Conservation (phyloP, 2,329 filamentous ascomycete genomes). For the Cladosporium sp. region DNA sequence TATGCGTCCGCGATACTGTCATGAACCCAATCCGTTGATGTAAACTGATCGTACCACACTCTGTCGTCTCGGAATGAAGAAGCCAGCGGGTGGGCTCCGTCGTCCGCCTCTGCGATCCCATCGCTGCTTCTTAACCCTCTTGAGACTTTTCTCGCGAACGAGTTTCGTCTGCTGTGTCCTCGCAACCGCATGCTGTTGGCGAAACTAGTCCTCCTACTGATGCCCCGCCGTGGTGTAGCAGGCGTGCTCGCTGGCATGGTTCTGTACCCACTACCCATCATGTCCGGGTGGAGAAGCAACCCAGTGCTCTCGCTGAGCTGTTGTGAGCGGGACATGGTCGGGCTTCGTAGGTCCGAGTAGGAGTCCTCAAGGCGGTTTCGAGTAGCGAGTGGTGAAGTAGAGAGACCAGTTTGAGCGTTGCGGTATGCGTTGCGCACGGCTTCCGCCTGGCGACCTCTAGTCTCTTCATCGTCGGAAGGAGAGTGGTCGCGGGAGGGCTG, state of each 20-base stretch:
- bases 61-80: slow-evolving; percentile 77
- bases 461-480: slow-evolving; percentile 35
- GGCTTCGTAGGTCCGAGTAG: slow-evolving; percentile 13
- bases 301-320: slow-evolving; percentile 48
- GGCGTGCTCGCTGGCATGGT: slow-evolving; percentile 29
- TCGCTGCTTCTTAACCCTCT: slow-evolving; percentile 27
- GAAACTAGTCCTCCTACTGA: slow-evolving; percentile 40
- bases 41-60: slow-evolving; percentile 98
- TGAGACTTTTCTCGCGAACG: slow-evolving; percentile 41
- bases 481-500: slow-evolving; percentile 39
- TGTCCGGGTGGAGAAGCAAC: slow-evolving; percentile 45
- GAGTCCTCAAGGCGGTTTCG: slow-evolving; percentile 5
- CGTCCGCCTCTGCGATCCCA: slow-evolving; percentile 25
- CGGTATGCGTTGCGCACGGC: slow-evolving; percentile 39
- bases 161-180: slow-evolving; percentile 54
- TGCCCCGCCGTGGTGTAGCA: slow-evolving; percentile 33
- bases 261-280: slow-evolving; percentile 29
- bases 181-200: slow-evolving; percentile 33
- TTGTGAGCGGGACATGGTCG: slow-evolving; percentile 25
- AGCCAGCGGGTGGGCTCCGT: slow-evolving; percentile 61
- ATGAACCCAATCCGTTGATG: slow-evolving; percentile 96
- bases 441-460: slow-evolving; percentile 35
- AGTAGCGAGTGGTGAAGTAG: slow-evolving; percentile 34
- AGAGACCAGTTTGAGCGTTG: slow-evolving; percentile 27
- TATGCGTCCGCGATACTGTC: slow-evolving; percentile 94